A percentile compares a stretch with the other conserved stretches of the same genome.
Evolutionary conservation across 331 rosid genomes (phyloP).

Genomic region (Spiraea crenata): DNA sequence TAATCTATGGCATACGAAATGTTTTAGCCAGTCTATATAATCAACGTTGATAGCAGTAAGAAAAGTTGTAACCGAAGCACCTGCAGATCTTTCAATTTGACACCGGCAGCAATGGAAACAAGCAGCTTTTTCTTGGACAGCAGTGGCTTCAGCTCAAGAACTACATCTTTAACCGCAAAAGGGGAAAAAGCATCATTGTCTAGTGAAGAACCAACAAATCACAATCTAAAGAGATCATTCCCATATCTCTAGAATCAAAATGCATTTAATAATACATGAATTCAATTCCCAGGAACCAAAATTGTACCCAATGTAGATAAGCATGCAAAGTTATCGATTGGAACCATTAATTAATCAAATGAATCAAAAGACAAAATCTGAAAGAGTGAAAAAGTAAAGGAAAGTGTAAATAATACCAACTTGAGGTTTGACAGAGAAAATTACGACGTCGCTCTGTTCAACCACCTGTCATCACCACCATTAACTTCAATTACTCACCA

Average conservation of each 20-base stretch:
- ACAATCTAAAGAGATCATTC: background rate
- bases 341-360: background rate
- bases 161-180: constrained; percentile 35
- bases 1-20: too few relatives aligned
- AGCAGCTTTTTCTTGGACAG: constrained; percentile 47
- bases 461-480: constrained; percentile 51
- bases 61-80: constrained; percentile 15
- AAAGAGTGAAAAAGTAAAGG: background rate
- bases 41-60: background rate
- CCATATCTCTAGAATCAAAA: background rate
- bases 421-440: constrained; percentile 94
- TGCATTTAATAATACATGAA: background rate
- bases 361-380: too few relatives aligned
- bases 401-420: constrained; percentile 43
- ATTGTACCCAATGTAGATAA: background rate
- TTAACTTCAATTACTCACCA: background rate
- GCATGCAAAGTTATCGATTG: background rate
- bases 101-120: constrained; percentile 54
- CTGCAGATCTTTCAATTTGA: constrained; percentile 47
- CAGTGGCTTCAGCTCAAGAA: constrained; percentile 39
- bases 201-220: background rate
- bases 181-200: background rate
- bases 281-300: background rate
- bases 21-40: background rate
- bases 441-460: constrained; percentile 68